These are phyloP conservation scores for Colletotrichum sidae DNA, from an alignment of 2,329 filamentous ascomycete genomes.

Conservation along the genomic window DNA sequence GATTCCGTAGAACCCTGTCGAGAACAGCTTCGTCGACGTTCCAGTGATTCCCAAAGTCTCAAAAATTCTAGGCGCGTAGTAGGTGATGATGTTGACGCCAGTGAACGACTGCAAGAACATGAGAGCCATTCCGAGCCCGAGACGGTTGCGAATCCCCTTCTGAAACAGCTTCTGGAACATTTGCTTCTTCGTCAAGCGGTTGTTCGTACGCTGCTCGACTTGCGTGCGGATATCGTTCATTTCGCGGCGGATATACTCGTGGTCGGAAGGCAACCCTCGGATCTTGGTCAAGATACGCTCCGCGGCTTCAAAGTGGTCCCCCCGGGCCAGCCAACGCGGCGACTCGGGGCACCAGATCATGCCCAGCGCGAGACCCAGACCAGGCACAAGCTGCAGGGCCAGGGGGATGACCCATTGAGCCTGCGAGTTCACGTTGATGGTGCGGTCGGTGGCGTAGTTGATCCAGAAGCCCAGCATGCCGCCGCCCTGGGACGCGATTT, in stretches of 20 bases:
- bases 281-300: conserved; percentile 53
- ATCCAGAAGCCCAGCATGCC: conserved; percentile 58
- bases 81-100: conserved; percentile 70
- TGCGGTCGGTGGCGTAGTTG: conserved; percentile 41
- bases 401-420: conserved; percentile 56
- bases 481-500: conserved; percentile 60
- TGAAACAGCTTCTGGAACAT: conserved; percentile 49
- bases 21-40: conserved; percentile 48
- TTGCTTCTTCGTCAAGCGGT: conserved; percentile 44
- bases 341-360: conserved; percentile 54
- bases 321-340: conserved; percentile 50
- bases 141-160: conserved; percentile 54
- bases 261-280: conserved; percentile 30
- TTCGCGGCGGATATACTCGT: conserved; percentile 51
- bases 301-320: conserved; percentile 53
- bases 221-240: conserved; percentile 69
- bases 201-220: conserved; percentile 59
- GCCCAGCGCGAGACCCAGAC: conserved; percentile 46
- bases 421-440: conserved; percentile 30
- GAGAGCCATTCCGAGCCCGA: conserved; percentile 66
- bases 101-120: conserved; percentile 51
- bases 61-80: conserved; percentile 59
- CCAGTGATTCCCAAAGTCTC: conserved; percentile 50
- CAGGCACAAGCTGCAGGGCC: conserved; percentile 55
- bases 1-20: conserved; percentile 55